These are phyloP conservation scores for Aureobasidium sp. DNA, from an alignment of 2,329 filamentous ascomycete species.

Conservation along the genomic window DNA sequence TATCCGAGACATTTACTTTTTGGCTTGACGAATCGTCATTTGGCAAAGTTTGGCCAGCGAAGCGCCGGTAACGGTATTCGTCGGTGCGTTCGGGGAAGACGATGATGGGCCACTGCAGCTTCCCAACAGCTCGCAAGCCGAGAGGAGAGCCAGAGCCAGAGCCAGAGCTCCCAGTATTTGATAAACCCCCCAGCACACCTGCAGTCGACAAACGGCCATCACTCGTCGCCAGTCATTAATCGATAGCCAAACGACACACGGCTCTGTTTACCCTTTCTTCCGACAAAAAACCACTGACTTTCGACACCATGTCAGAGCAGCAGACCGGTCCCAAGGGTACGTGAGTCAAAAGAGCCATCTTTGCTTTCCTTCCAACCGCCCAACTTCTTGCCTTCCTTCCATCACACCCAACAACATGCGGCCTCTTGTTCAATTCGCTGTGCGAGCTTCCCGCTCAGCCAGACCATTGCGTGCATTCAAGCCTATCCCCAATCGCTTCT, in stretches of 20 bases:
- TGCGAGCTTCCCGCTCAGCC: constrained; percentile 1
- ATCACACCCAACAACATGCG: constrained; percentile 9
- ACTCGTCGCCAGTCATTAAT: background rate
- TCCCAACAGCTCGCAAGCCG: constrained; percentile 8
- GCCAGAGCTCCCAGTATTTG: constrained; percentile 1
- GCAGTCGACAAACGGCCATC: background rate
- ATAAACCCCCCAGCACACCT: background rate
- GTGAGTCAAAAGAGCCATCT: constrained; percentile 2
- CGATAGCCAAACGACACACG: background rate
- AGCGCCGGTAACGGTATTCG: constrained; percentile 7
- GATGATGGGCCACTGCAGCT: background rate
- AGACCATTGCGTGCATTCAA: background rate
- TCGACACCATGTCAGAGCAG: constrained; percentile 1
- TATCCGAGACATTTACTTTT: background rate
- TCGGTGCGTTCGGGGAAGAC: constrained; percentile 1
- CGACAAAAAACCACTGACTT: background rate
- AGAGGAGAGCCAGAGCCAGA: constrained; percentile 3
- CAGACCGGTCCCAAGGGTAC: constrained; percentile 5
- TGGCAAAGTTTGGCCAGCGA: constrained; percentile 2
- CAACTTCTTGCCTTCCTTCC: background rate
- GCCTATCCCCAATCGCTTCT: background rate
- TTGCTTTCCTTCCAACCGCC: background rate
- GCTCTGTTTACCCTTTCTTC: background rate
- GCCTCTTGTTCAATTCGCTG: background rate
- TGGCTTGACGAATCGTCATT: background rate